A percentile compares a stretch with the other conserved stretches of the same genome.
phyloP scores from a whole-genome alignment of 495 filamentous ascomycete genomes.

The Clohesyomyces aquaticus region DNA sequence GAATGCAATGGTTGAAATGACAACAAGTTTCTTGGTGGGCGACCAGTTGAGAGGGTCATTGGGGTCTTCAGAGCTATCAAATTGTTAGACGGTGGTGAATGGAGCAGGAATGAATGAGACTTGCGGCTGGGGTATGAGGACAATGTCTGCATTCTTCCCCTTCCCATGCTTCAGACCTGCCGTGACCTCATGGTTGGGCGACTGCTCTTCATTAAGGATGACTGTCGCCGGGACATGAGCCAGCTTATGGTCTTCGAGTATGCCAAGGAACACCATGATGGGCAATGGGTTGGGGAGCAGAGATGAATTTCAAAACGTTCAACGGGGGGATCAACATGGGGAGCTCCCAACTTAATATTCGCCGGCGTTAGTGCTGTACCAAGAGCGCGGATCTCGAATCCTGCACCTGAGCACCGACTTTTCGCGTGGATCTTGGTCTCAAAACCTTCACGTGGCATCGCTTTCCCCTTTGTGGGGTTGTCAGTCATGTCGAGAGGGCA shows the following conservation, averaged over 20 bases:
- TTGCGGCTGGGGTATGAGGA: slow-evolving; percentile 37
- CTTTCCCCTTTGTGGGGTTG: slow-evolving; percentile 26
- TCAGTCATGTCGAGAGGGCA: background rate
- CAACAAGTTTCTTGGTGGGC: slow-evolving; percentile 18
- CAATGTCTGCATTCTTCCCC: slow-evolving; percentile 33
- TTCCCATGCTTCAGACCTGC: slow-evolving; percentile 36
- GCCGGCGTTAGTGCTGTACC: background rate
- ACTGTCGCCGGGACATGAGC: slow-evolving; percentile 37
- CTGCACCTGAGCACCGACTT: slow-evolving; percentile 16
- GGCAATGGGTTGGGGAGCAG: background rate
- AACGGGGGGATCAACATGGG: slow-evolving; percentile 1
- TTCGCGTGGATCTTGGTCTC: slow-evolving; percentile 7
- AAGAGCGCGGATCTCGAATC: slow-evolving; percentile 6
- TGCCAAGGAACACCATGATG: slow-evolving; percentile 37
- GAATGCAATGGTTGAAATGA: slow-evolving; percentile 27
- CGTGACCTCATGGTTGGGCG: background rate
- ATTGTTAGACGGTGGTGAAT: background rate
- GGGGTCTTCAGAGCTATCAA: slow-evolving; percentile 34
- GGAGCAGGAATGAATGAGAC: background rate
- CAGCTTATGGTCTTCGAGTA: slow-evolving; percentile 30
- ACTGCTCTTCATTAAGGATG: slow-evolving; percentile 21
- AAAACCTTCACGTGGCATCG: slow-evolving; percentile 23
- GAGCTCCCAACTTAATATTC: background rate
- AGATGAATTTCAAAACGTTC: background rate
- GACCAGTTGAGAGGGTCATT: slow-evolving; percentile 40